phyloP scores from a whole-genome alignment of 2,329 filamentous ascomycete species.

The Alternaria atra region DNA sequence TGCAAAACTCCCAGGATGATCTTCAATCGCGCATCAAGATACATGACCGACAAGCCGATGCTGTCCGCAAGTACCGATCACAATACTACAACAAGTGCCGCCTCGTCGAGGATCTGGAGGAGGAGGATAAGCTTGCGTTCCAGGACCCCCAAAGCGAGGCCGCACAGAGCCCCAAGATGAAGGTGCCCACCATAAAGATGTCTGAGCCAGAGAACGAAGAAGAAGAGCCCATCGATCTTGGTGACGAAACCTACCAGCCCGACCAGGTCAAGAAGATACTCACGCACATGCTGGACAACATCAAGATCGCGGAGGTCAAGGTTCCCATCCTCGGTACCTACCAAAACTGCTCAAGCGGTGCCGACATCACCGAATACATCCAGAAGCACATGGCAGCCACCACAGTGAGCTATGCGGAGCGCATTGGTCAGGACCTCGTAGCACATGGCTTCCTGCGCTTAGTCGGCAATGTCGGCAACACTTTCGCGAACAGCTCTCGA shows the following conservation, averaged over 20 bases:
- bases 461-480: conserved; percentile 92
- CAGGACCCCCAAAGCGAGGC: conserved; percentile 74
- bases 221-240: conserved; percentile 90
- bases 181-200: conserved; percentile 88
- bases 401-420: conserved; percentile 89
- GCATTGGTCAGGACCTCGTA: conserved; percentile 93
- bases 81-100: conserved; percentile 99
- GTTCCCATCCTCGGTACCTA: conserved; percentile 96
- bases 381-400: conserved; percentile 86
- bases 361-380: conserved; percentile 95
- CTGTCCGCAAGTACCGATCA: conserved; percentile 90
- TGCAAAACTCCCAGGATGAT: conserved; percentile 95
- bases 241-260: conserved; percentile 83
- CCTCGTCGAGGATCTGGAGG: conserved; percentile 92
- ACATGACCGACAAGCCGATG: conserved; percentile 89
- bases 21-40: conserved; percentile 89
- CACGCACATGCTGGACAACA: conserved; percentile 82
- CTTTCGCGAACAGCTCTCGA: conserved; percentile 95
- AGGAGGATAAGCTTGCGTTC: conserved; percentile 98
- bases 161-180: conserved; percentile 62
- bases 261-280: conserved; percentile 93
- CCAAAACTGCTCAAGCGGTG: conserved; percentile 87
- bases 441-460: conserved; percentile 85
- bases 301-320: conserved; percentile 90
- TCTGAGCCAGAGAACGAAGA: conserved; percentile 70